Evolutionary conservation across 2,329 filamentous ascomycete genomes (phyloP).

Genomic region (Zymoseptoria brevis): DNA sequence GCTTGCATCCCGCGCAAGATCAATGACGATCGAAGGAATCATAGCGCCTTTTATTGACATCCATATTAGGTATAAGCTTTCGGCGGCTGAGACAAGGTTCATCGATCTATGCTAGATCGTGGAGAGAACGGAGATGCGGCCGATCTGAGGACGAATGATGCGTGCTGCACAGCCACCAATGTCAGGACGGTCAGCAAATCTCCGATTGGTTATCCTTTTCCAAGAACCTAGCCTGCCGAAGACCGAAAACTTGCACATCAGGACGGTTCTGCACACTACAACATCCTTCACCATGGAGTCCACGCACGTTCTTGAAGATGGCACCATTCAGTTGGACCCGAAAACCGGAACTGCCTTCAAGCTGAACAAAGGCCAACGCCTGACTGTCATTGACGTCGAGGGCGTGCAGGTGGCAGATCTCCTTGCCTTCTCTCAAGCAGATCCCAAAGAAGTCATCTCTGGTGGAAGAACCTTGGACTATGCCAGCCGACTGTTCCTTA

Average conservation of each 20-base stretch:
- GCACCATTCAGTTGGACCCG: constrained; percentile 8
- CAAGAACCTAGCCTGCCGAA: background rate
- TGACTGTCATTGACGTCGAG: constrained; percentile 18
- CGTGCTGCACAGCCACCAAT: background rate
- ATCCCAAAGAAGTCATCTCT: constrained; percentile 15
- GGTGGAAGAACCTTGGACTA: constrained; percentile 21
- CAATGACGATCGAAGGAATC: background rate
- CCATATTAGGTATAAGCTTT: background rate
- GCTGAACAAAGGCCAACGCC: constrained; percentile 16
- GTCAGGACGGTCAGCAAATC: background rate
- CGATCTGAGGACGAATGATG: background rate
- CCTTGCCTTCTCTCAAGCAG: constrained; percentile 15
- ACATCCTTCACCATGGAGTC: background rate
- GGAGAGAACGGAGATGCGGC: background rate
- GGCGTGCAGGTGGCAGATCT: constrained; percentile 19
- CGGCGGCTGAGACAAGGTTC: background rate
- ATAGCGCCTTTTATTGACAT: background rate
- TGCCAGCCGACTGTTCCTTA: constrained; percentile 16
- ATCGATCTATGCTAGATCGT: background rate
- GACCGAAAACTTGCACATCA: background rate
- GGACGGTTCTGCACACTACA: background rate
- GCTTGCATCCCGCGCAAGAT: background rate
- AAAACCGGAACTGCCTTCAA: constrained; percentile 15
- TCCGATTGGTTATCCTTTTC: background rate
- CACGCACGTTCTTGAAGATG: background rate